A percentile compares a stretch with the other conserved stretches of the same genome.
These are phyloP conservation scores for Crotalaria pallida DNA, from an alignment of 306 rosid genomes.

Conservation along the genomic window DNA sequence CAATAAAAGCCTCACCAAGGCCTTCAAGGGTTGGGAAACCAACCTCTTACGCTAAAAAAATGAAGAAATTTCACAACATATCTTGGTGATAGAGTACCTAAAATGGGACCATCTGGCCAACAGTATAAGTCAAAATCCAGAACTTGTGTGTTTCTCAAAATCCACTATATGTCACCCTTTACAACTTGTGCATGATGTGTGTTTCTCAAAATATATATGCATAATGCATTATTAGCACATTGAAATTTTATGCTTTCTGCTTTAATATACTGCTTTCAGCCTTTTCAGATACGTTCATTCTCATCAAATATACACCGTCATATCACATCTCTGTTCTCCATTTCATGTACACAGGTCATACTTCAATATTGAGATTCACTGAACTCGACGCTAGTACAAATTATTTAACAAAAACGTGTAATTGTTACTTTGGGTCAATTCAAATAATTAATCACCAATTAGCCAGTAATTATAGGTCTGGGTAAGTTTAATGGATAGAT, in stretches of 20 bases:
- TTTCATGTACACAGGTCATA: neutral
- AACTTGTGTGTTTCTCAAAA: too few species aligned
- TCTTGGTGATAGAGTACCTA: too few species aligned
- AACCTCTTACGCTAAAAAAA: too few species aligned
- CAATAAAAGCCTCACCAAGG: too few species aligned
- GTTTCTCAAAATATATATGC: neutral
- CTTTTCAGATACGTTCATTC: conserved; percentile 10
- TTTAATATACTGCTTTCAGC: neutral
- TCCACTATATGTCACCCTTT: neutral
- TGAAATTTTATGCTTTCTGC: neutral
- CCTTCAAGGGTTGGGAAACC: too few species aligned
- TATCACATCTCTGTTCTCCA: neutral
- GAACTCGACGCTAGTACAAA: neutral
- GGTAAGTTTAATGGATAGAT: too few species aligned
- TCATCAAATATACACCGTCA: neutral
- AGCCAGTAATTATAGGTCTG: too few species aligned
- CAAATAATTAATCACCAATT: neutral
- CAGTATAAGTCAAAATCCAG: too few species aligned
- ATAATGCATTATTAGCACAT: neutral
- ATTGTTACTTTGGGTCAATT: neutral
- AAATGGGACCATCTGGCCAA: too few species aligned
- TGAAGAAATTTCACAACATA: too few species aligned
- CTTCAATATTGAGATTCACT: neutral
- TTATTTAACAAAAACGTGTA: neutral
- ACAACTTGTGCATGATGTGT: conserved; percentile 8